Percentiles rank a stretch among this genome's conserved stretches.
These are phyloP conservation scores for Eimeria brunetti DNA, from an alignment of 169 alveolate species.

Conservation along the genomic window DNA sequence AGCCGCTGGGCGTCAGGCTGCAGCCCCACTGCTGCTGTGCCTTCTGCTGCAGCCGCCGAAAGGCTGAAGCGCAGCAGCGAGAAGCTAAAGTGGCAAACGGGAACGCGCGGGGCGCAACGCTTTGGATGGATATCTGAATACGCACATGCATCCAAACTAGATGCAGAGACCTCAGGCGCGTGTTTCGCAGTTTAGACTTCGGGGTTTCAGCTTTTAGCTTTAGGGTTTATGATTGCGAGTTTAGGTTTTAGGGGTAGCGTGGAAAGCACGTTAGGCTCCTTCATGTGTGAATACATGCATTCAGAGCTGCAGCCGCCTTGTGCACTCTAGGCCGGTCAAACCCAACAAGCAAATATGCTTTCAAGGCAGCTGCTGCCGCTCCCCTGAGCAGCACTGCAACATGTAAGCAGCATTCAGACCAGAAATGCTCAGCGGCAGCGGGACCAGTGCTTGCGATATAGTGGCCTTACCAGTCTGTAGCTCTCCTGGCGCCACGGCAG, in stretches of 20 bases:
- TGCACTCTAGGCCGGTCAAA: background rate
- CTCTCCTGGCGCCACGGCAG: slow-evolving; percentile 72
- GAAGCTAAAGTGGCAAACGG: slow-evolving; percentile 63
- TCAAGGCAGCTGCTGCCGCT: background rate
- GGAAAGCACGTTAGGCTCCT: too few relatives aligned
- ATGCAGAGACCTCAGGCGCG: slow-evolving; percentile 6
- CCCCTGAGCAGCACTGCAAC: background rate
- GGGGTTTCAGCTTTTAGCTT: background rate
- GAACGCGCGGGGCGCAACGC: slow-evolving; percentile 41
- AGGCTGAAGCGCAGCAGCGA: slow-evolving; percentile 56
- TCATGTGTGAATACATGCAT: too few relatives aligned
- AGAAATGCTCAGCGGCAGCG: background rate
- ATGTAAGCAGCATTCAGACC: background rate
- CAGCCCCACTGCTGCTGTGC: slow-evolving; percentile 50
- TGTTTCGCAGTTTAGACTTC: too few relatives aligned
- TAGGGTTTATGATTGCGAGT: too few relatives aligned
- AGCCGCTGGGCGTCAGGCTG: slow-evolving; percentile 58
- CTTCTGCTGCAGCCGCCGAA: slow-evolving; percentile 40
- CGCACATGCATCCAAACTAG: background rate
- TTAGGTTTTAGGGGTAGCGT: too few relatives aligned
- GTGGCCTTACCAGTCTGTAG: slow-evolving; percentile 49
- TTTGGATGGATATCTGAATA: slow-evolving; percentile 30
- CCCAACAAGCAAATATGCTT: background rate
- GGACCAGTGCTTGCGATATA: background rate
- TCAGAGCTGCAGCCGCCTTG: too few relatives aligned